phyloP scores from a whole-genome alignment of 495 filamentous ascomycete genomes.

The Annulohypoxylon nitens region DNA sequence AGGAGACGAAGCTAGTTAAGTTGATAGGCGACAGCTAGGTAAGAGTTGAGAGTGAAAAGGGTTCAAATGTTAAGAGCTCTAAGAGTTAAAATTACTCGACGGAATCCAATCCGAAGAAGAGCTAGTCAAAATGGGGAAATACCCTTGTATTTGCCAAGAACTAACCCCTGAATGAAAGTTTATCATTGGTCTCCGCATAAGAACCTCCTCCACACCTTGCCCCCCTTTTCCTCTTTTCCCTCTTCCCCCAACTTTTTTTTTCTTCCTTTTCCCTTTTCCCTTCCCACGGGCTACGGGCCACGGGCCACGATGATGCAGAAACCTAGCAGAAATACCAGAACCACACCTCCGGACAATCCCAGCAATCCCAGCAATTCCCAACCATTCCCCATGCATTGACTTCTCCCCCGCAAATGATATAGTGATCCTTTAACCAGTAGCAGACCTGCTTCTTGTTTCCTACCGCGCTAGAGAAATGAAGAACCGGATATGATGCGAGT shows the following conservation, averaged over 20 bases:
- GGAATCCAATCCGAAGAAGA: not conserved
- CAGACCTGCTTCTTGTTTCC: not conserved
- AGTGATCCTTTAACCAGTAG: constrained; percentile 16
- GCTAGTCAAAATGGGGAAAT: not conserved
- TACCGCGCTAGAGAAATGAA: constrained; percentile 10
- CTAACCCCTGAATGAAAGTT: not conserved
- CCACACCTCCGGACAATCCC: constrained; percentile 3
- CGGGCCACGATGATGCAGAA: not conserved
- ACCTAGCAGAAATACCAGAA: not conserved
- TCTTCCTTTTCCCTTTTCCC: constrained; percentile 24
- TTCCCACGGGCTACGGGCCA: not conserved
- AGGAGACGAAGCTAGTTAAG: not conserved
- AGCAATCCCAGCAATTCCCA: constrained; percentile 7
- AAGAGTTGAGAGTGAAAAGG: not conserved
- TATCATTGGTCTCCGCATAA: constrained; percentile 42
- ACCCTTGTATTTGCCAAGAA: not conserved
- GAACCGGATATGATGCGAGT: constrained; percentile 21
- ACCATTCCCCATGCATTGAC: constrained; percentile 21
- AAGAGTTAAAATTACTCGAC: not conserved
- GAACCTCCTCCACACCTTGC: constrained; percentile 21
- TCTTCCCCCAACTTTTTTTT: constrained; percentile 39
- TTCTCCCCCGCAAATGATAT: constrained; percentile 41
- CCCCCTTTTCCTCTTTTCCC: not conserved
- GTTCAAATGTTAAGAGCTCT: not conserved
- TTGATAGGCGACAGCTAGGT: not conserved